Evolutionary conservation across 192 early-diverging fungal genomes (phyloP), one percentile per base, ranked within the genome.

Genomic region (Rhizophlyctis rosea): DNA sequence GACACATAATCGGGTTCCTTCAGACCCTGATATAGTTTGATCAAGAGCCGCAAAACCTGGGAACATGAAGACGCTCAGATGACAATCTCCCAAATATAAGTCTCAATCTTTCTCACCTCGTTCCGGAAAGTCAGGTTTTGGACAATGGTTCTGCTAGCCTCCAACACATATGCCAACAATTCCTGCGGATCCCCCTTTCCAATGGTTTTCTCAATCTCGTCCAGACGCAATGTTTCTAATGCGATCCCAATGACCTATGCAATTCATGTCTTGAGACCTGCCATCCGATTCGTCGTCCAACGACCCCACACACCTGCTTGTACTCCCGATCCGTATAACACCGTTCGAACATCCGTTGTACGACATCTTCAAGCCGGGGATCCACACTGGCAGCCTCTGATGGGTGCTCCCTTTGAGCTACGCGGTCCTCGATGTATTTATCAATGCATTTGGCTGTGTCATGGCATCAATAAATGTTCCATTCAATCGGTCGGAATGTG

Each of bases 271-370:
- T n/a, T n/a, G n/a, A n/a, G n/a, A n/a, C n/a, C n/a, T n/a, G n/a
- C n/a, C n/a, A n/a, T n/a, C n/a, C n/a, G n/a, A n/a, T n/a, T n/a
- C n/a, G n/a, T n/a, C n/a, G 50, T 18, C 14, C 21, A 23, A 54
- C 52, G 24, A 16, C 13, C 33, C 16, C 25, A 5, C 24, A 14
- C 56, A 72, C 70, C 73, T 93, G 91, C 66, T 91, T 89, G 72
- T 80, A 93, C 59, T 99, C 91, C 21, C 84, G 79, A 59, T 89
- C 84, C 33, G 84, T 84, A 64, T 90, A 90, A 79, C 95, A 98
- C 30, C 93, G 85, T 50, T 88, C 76, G 74, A 99, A 91, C 93
- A 99, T 96, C 57, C 90, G 84, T 68, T 98, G 91, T 0, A 99
- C 94, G 27, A 99, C 85, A 48, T 86, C 83, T 74, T 91, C 86